Evolutionary conservation across 257 asterid species (phyloP).

Genomic region (Knoxia roxburghii): DNA sequence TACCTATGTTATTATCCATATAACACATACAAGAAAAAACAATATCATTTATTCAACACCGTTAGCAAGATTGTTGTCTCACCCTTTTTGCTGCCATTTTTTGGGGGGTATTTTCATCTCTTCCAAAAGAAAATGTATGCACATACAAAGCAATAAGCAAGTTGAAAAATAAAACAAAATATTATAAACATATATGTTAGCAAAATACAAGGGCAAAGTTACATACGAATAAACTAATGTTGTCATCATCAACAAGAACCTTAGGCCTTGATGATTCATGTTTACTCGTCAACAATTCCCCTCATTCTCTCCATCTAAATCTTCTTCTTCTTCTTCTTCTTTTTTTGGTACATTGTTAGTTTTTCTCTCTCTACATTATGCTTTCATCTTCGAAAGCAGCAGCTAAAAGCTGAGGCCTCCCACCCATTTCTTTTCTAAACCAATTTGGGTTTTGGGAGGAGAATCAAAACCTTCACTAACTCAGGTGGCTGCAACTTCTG

Average conservation of each 20-base stretch:
- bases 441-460: conserved; percentile 37
- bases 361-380: conserved; percentile 39
- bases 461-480: conserved; percentile 38
- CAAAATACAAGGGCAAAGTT: neutral
- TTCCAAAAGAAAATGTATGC: too few relatives aligned
- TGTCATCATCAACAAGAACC: conserved; percentile 26
- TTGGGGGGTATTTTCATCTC: too few relatives aligned
- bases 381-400: conserved; percentile 87
- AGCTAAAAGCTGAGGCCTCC: conserved; percentile 38
- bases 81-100: too few relatives aligned
- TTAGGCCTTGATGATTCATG: conserved; percentile 23
- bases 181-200: neutral
- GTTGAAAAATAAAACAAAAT: neutral
- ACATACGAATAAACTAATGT: conserved; percentile 6
- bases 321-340: neutral
- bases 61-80: too few relatives aligned
- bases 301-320: neutral
- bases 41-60: too few relatives aligned
- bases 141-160: neutral
- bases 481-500: conserved; percentile 42
- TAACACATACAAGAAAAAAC: too few relatives aligned
- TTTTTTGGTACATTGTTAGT: conserved; percentile 9
- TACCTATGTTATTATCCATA: too few relatives aligned
- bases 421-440: conserved; percentile 35
- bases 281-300: conserved; percentile 7